phyloP scores from a whole-genome alignment of 306 rosid genomes.

The Begonia peltatifolia region DNA sequence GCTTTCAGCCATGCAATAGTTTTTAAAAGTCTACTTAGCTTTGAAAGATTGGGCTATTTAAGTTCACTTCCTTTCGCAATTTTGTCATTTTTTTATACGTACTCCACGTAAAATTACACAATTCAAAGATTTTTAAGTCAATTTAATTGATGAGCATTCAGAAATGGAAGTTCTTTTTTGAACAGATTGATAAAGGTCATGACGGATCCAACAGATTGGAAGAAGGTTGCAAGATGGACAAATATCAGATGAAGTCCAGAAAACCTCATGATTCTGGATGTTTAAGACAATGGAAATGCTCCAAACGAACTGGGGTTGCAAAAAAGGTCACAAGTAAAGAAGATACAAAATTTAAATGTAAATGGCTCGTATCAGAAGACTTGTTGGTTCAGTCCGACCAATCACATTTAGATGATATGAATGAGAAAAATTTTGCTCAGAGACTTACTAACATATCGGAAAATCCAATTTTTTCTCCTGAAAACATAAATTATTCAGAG shows the following conservation, averaged over 20 bases:
- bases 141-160: no score
- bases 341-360: conserved; percentile 11
- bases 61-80: no score
- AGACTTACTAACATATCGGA: conserved; percentile 8
- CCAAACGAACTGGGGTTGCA: conserved; percentile 31
- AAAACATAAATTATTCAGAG: conserved; percentile 10
- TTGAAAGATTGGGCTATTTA: no score
- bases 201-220: conserved; percentile 12
- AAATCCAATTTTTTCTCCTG: conserved; percentile 20
- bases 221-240: conserved; percentile 14
- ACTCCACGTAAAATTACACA: no score
- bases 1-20: no score
- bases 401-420: conserved; percentile 9
- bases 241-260: conserved; percentile 19
- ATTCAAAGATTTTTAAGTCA: no score
- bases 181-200: conserved; percentile 15
- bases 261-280: conserved; percentile 21
- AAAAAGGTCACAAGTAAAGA: conserved; percentile 24
- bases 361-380: conserved; percentile 16
- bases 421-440: conserved; percentile 13
- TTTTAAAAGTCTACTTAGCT: no score
- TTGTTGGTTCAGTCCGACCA: conserved; percentile 13
- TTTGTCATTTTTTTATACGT: no score
- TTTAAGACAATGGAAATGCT: conserved; percentile 34
- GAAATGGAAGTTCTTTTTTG: not conserved